These are phyloP conservation scores for Aureobasidium pullulans DNA, from an alignment of 2,329 filamentous ascomycete species.

Conservation along the genomic window DNA sequence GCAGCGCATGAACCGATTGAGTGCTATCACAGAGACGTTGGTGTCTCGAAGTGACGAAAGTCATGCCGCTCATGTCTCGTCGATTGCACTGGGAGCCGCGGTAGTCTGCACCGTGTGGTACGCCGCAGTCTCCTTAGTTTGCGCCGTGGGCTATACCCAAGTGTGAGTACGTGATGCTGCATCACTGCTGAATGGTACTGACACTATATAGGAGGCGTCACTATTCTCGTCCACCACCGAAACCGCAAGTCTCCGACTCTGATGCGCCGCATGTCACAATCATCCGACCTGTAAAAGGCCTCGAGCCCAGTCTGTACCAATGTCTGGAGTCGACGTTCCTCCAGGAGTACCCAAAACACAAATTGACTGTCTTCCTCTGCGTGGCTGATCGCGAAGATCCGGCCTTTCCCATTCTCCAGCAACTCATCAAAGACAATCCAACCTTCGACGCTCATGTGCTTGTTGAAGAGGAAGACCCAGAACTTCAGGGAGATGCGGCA, in stretches of 20 bases:
- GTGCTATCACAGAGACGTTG: constrained; percentile 19
- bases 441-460: constrained; percentile 63
- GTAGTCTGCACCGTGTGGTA: constrained; percentile 28
- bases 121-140: constrained; percentile 13
- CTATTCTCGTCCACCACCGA: constrained; percentile 39
- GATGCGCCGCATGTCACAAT: constrained; percentile 73
- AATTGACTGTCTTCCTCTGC: constrained; percentile 75
- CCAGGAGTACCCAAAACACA: constrained; percentile 71
- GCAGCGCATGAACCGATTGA: constrained; percentile 22
- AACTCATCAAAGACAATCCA: constrained; percentile 66
- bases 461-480: constrained; percentile 74
- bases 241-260: constrained; percentile 25
- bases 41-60: constrained; percentile 12
- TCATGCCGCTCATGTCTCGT: constrained; percentile 16
- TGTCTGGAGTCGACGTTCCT: constrained; percentile 81
- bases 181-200: background rate
- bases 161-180: background rate
- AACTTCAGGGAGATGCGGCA: constrained; percentile 50
- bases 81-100: constrained; percentile 21
- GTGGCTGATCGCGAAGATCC: constrained; percentile 68
- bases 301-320: constrained; percentile 84
- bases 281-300: constrained; percentile 86
- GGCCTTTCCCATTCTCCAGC: constrained; percentile 65
- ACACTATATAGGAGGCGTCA: constrained; percentile 43
- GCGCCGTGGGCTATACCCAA: constrained; percentile 9